These are phyloP conservation scores for Plantago coronopus DNA, from an alignment of 305 asterid genomes.

Conservation along the genomic window DNA sequence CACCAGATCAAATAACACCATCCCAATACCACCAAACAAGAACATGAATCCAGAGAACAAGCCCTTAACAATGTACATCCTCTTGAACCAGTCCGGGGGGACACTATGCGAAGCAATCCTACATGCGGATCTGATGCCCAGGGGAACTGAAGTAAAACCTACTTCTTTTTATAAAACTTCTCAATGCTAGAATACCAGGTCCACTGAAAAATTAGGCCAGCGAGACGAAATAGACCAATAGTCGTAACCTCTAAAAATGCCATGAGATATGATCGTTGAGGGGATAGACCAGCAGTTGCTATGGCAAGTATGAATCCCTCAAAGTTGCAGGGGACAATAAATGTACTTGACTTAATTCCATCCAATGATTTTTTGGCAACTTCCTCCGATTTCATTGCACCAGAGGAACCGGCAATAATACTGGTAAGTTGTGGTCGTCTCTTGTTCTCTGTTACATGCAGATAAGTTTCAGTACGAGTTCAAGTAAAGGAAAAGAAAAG, in stretches of 20 bases:
- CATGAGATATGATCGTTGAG: constrained; percentile 76
- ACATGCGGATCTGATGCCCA: no score
- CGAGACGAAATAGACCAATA: constrained; percentile 61
- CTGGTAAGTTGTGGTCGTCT: constrained; percentile 73
- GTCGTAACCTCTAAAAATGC: constrained; percentile 79
- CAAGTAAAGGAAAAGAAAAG: neutral
- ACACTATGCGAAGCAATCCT: no score
- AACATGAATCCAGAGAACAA: constrained; percentile 76
- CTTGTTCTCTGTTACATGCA: constrained; percentile 58
- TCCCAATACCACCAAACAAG: constrained; percentile 83
- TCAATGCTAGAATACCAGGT: constrained; percentile 74
- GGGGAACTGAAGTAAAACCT: constrained; percentile 15
- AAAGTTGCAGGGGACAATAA: constrained; percentile 75
- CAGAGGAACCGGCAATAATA: constrained; percentile 81
- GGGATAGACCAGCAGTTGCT: constrained; percentile 82
- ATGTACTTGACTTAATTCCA: constrained; percentile 67
- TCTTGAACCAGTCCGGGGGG: neutral
- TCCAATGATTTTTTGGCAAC: constrained; percentile 67
- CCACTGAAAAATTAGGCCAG: constrained; percentile 78
- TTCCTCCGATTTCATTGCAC: constrained; percentile 82
- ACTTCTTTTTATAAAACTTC: constrained; percentile 51
- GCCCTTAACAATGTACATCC: neutral
- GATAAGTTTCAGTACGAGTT: constrained; percentile 16
- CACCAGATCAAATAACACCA: constrained; percentile 71
- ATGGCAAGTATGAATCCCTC: constrained; percentile 65